Evolutionary conservation across 139 green algal species (phyloP), one percentile per base, ranked within the genome.

Genomic region (Mesostigma viride): DNA sequence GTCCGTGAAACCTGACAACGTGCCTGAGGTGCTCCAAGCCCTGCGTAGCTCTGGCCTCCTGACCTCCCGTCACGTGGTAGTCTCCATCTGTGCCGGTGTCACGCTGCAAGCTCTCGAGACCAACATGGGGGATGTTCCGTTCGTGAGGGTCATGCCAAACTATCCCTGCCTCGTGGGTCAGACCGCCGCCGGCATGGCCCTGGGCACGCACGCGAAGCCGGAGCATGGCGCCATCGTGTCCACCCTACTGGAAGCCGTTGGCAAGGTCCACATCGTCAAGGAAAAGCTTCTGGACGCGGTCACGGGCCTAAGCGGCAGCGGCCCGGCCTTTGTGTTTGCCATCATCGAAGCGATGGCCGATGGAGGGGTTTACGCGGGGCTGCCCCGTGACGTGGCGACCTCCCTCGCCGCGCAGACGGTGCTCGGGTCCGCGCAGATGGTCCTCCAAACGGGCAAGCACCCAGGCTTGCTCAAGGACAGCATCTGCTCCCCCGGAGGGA

Each of bases 81-180:
- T 98, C 24, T 95, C 86, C 65, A 97, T 98, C 60, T 92, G 91
- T 22, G 92, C 92, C 3, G 92, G 92, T 22, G 82, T 96, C 33
- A 90, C 89, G 0, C 53, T 96, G 22, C n/a, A 56, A 35, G 22
- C 17, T 40, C 22, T 88, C 62, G 62, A 90, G 51, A 73, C 81
- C 5, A 84, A 85, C 2, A 85, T 81, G 0, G 88, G 89, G 2
- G 33, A 69, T 1, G 58, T 78, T 8, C 73, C 81, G 1, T 14
- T 72, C 91, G 74, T 96, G n/a, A 83, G 91, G 14, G 91, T 97
- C 4, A 97, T 97, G 91, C 91, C 91, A 36, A 97, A 97, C 83
- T 97, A 90, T 2, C 89, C 90, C 1, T 97, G 91, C 78, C 78
- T 97, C 30, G 91, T 97, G 31, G 87, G 86, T 0, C 85, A 88